Conservation (phyloP, 2,329 filamentous ascomycete species). For the Aspergillus aculeatinus region DNA sequence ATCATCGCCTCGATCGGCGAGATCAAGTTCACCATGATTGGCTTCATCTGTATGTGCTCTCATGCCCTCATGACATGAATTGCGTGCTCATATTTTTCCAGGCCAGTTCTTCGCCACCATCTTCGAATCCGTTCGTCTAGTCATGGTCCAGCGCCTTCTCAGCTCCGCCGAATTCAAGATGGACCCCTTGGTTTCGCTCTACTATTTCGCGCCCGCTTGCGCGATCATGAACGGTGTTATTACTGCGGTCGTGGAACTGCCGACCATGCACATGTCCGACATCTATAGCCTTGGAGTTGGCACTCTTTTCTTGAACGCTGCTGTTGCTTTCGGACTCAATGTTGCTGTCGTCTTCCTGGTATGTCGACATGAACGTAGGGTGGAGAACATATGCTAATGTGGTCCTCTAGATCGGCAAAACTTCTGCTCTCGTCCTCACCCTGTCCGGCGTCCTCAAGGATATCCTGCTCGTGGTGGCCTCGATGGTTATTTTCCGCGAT, state of each 20-base stretch:
- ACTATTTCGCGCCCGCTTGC: slow-evolving; percentile 83
- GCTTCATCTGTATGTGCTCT: slow-evolving; percentile 61
- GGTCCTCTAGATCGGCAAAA: slow-evolving; percentile 71
- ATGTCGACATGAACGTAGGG: slow-evolving; percentile 35
- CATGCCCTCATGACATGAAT: slow-evolving; percentile 23
- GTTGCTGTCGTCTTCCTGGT: slow-evolving; percentile 78
- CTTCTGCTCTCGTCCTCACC: slow-evolving; percentile 77
- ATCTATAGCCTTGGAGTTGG: slow-evolving; percentile 65
- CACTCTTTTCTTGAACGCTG: slow-evolving; percentile 67
- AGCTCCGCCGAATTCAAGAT: slow-evolving; percentile 75
- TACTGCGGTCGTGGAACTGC: slow-evolving; percentile 64
- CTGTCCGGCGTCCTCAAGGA: slow-evolving; percentile 81
- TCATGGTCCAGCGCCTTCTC: slow-evolving; percentile 79
- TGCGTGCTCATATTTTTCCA: slow-evolving; percentile 58
- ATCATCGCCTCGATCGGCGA: slow-evolving; percentile 91
- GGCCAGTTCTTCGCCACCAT: slow-evolving; percentile 72
- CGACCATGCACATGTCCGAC: slow-evolving; percentile 68
- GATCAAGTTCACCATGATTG: slow-evolving; percentile 73
- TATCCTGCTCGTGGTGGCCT: slow-evolving; percentile 72
- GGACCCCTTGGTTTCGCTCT: slow-evolving; percentile 81
- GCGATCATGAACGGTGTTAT: slow-evolving; percentile 72
- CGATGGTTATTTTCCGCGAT: slow-evolving; percentile 73
- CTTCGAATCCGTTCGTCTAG: slow-evolving; percentile 74
- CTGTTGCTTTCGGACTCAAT: slow-evolving; percentile 74
- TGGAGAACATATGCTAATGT: slow-evolving; percentile 11